Conservation (phyloP, 441 rosid genomes). For the Manihot esculenta region DNA sequence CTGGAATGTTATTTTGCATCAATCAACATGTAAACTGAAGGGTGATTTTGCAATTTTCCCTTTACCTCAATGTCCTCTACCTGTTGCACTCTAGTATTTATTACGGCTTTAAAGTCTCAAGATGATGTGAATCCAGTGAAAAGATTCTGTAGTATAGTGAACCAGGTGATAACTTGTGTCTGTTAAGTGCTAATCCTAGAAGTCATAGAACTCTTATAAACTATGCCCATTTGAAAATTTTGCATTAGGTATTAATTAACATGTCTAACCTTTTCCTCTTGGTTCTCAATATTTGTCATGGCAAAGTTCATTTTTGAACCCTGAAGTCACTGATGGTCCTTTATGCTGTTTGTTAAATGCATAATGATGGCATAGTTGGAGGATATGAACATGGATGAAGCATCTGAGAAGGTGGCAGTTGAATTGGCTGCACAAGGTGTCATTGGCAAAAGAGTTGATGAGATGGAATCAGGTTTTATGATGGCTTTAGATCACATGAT, state of each 20-base stretch:
- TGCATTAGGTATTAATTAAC: background rate
- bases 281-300: background rate
- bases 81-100: background rate
- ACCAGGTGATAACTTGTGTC: background rate
- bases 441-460: conserved; percentile 88
- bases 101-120: background rate
- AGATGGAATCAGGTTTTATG: conserved; percentile 93
- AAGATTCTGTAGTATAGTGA: background rate
- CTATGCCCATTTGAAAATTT: background rate
- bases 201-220: background rate
- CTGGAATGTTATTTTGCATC: background rate
- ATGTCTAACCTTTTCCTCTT: conserved; percentile 7
- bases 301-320: conserved; percentile 3
- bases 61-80: background rate
- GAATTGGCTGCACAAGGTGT: conserved; percentile 95
- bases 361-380: conserved; percentile 44
- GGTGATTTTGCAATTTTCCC: no score
- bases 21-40: no score
- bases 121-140: background rate
- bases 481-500: conserved; percentile 98
- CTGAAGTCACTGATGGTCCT: background rate
- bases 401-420: conserved; percentile 85
- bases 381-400: conserved; percentile 90
- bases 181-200: background rate
- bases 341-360: conserved; percentile 4